Evolutionary conservation across 1,284 basidiomycete genomes (phyloP), one percentile per base, ranked within the genome.

Genomic region (Pascua guehoae): DNA sequence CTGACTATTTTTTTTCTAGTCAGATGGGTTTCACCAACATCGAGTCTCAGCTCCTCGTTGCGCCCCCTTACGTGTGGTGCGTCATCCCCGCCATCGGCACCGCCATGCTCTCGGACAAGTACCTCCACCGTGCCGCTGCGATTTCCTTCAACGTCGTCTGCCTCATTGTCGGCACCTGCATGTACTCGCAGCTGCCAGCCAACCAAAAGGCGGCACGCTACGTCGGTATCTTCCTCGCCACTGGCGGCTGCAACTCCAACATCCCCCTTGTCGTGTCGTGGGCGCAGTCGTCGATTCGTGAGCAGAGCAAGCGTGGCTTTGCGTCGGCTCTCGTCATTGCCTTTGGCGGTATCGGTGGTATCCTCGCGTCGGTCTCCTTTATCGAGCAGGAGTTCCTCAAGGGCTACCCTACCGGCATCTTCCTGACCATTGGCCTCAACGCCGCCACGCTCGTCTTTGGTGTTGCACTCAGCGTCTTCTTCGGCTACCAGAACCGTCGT

Each of bases 261-360:
- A 62, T 72, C n/a, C 73, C 74, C 9, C 66, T 69, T 38, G 64
- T 70, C 48, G 58, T 73, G 37, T 61, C 69, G 10, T 75, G 72
- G 65, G 67, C 69, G 54, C 69, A 72, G 55, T 75, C 74, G 66
- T 78, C 78, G 67, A 74, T 80, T 41, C 72, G 73, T 15, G 67
- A 70, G 18, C 74, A 79, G 62, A 70, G 71, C 38, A 79, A 79
- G 55, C 60, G 66, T 36, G 63, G 67, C n/a, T 72, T 73, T 60
- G 65, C 67, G 18, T 70, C 69, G 36, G 78, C 78, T 15, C 57
- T 78, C 41, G 70, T 74, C 48, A 72, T 78, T 51, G 72, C 68
- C 42, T 73, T 77, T 46, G 78, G 76, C 41, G 77, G 77, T 56
- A 60, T 79, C 38, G 79, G 79, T 16, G 79, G 79, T 55, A 79